These are phyloP conservation scores for Fusarium chlamydosporum DNA, from an alignment of 2,329 filamentous ascomycete genomes.

Conservation along the genomic window DNA sequence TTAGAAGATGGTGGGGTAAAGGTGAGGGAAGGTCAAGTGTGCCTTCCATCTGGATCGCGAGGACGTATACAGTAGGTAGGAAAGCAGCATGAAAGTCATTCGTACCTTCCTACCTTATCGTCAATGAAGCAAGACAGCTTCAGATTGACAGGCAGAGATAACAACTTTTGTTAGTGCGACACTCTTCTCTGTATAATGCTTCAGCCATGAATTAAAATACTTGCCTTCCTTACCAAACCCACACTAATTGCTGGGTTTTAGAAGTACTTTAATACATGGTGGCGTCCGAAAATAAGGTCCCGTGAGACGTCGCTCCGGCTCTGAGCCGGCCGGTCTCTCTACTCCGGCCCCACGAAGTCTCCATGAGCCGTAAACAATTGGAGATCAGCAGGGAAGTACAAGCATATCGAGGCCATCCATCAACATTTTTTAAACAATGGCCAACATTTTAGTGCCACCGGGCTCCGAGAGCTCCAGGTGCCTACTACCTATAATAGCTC, in stretches of 20 bases:
- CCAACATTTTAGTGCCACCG: conserved; percentile 28
- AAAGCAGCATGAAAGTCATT: neutral
- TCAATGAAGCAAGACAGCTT: neutral
- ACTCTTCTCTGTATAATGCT: conserved; percentile 1
- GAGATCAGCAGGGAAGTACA: conserved; percentile 15
- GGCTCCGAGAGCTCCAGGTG: conserved; percentile 31
- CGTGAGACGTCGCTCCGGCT: conserved; percentile 48
- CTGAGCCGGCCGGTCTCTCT: conserved; percentile 47
- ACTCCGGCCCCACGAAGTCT: conserved; percentile 50
- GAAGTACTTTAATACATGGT: conserved; percentile 10
- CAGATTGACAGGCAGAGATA: neutral
- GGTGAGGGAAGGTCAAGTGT: neutral
- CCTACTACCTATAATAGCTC: conserved; percentile 51
- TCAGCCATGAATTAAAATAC: conserved; percentile 20
- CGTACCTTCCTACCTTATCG: no score
- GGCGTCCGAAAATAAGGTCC: conserved; percentile 43
- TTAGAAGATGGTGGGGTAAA: conserved; percentile 27
- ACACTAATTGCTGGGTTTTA: conserved; percentile 32
- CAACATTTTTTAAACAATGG: conserved; percentile 30
- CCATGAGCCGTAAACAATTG: conserved; percentile 43
- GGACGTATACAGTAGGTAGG: neutral
- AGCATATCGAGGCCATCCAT: conserved; percentile 40
- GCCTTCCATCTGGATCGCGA: conserved; percentile 1
- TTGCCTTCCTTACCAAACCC: conserved; percentile 18
- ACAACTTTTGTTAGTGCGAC: neutral